Percentiles rank a stretch among this genome's conserved stretches.
Conservation (phyloP, 2,329 filamentous ascomycete genomes). For the Ascochyta koolunga region DNA sequence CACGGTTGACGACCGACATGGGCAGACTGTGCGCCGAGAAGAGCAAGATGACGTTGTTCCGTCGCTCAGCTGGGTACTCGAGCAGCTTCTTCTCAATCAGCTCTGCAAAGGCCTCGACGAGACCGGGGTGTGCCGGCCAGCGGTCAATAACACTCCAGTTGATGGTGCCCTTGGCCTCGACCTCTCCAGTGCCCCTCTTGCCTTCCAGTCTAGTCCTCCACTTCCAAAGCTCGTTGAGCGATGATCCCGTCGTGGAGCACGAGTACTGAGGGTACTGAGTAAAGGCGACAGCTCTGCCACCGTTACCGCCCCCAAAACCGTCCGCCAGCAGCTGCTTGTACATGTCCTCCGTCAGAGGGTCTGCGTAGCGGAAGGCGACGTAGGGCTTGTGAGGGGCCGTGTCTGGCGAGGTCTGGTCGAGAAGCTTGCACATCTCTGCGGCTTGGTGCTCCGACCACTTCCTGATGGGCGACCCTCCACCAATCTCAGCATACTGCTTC, state of each 20-base stretch:
- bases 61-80: slow-evolving; percentile 81
- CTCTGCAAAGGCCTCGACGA: slow-evolving; percentile 89
- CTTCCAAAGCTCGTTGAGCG: slow-evolving; percentile 96
- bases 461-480: slow-evolving; percentile 95
- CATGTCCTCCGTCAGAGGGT: slow-evolving; percentile 92
- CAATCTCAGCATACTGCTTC: slow-evolving; percentile 93
- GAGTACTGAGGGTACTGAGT: slow-evolving; percentile 99
- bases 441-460: slow-evolving; percentile 98
- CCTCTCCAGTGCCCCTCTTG: slow-evolving; percentile 63
- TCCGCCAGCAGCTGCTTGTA: slow-evolving; percentile 83
- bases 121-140: slow-evolving; percentile 89
- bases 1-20: slow-evolving; percentile 96
- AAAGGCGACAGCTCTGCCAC: slow-evolving; percentile 94
- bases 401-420: slow-evolving; percentile 88
- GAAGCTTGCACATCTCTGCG: slow-evolving; percentile 93
- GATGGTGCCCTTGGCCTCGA: slow-evolving; percentile 71
- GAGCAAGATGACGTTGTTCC: slow-evolving; percentile 81
- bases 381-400: slow-evolving; percentile 97
- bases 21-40: slow-evolving; percentile 96
- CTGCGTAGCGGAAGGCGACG: slow-evolving; percentile 93
- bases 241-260: slow-evolving; percentile 95
- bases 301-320: slow-evolving; percentile 86
- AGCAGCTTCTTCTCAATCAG: slow-evolving; percentile 87
- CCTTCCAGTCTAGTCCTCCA: slow-evolving; percentile 90
- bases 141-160: slow-evolving; percentile 97